Percentiles rank a stretch among this genome's conserved stretches.
These are phyloP conservation scores for Mortierella sp. DNA, from an alignment of 371 early-diverging fungal species.

Conservation along the genomic window DNA sequence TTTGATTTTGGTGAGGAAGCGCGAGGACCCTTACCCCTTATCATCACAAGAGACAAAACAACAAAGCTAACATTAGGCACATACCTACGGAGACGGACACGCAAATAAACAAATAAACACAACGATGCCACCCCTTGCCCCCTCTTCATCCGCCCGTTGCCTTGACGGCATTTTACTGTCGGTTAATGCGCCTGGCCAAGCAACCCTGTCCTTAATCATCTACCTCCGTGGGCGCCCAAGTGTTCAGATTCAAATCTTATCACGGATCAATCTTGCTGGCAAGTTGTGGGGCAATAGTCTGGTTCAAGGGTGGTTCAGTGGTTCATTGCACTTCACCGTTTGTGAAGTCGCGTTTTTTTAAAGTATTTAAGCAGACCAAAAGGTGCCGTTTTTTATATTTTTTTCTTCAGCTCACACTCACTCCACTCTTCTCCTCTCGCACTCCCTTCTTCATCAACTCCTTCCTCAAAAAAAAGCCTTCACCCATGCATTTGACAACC, in stretches of 20 bases:
- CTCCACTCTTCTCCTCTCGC: background rate
- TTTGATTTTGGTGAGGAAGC: background rate
- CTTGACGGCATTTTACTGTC: background rate
- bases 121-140: background rate
- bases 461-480: background rate
- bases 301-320: background rate
- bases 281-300: background rate
- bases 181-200: background rate
- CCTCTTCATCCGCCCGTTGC: background rate
- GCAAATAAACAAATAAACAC: background rate
- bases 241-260: background rate
- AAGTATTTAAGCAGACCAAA: background rate
- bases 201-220: background rate
- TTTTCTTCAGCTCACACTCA: background rate
- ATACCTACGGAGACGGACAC: background rate
- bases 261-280: background rate
- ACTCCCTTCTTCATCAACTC: background rate
- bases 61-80: background rate
- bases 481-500: conserved; percentile 42
- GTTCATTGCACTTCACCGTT: background rate
- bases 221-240: background rate
- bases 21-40: too few relatives aligned
- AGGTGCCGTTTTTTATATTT: background rate
- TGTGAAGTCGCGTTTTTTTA: background rate
- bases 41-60: background rate